Evolutionary conservation across 2,329 filamentous ascomycete genomes (phyloP).

Genomic region (Alternaria alternata): DNA sequence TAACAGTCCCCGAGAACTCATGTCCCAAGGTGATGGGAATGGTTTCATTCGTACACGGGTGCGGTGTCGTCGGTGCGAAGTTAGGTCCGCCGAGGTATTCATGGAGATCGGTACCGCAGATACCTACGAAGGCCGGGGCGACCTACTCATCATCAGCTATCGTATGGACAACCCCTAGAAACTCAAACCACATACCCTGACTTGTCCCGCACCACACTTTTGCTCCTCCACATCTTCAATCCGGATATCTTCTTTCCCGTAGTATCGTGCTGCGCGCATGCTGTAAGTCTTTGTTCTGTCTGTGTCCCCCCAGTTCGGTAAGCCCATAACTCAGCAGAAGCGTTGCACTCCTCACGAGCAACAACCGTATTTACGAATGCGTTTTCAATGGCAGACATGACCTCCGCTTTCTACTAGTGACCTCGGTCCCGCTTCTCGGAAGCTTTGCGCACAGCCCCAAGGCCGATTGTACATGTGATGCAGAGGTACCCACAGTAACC

Average conservation of each 20-base stretch:
- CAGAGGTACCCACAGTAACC: conserved; percentile 6
- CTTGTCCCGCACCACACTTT: conserved; percentile 59
- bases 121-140: conserved; percentile 60
- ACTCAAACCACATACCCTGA: conserved; percentile 49
- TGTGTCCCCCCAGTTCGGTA: conserved; percentile 12
- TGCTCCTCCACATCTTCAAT: conserved; percentile 62
- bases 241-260: conserved; percentile 64
- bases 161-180: background rate
- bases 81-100: conserved; percentile 61
- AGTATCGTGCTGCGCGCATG: conserved; percentile 65
- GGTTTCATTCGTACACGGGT: conserved; percentile 65
- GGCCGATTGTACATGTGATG: conserved; percentile 1
- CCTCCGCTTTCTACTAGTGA: conserved; percentile 1
- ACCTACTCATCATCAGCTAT: conserved; percentile 37
- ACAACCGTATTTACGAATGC: conserved; percentile 43
- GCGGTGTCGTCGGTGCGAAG: conserved; percentile 61
- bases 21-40: conserved; percentile 70
- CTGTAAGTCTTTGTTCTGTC: conserved; percentile 5
- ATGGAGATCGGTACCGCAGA: conserved; percentile 63
- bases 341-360: conserved; percentile 16
- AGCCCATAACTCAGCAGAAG: background rate
- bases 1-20: conserved; percentile 69
- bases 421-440: conserved; percentile 12
- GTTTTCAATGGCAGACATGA: conserved; percentile 41
- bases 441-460: conserved; percentile 4